Evolutionary conservation across 345 rosid genomes (phyloP).

Genomic region (Trapa bicornis): DNA sequence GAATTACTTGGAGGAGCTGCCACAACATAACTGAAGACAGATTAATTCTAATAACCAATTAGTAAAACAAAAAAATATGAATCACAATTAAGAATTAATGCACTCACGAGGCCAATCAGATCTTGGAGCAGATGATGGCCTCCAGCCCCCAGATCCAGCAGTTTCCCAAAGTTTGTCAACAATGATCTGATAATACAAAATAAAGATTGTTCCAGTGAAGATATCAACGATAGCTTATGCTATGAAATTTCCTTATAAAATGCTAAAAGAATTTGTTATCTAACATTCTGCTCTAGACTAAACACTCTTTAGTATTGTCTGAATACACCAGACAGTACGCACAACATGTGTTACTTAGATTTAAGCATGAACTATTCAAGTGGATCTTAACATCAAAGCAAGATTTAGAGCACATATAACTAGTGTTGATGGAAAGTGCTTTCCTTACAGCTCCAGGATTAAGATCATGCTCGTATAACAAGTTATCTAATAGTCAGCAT

Average conservation of each 20-base stretch:
- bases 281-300: neutral
- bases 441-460: neutral
- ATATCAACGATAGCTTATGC: neutral
- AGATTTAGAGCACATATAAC: neutral
- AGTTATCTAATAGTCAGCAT: too few relatives aligned
- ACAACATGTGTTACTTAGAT: too few relatives aligned
- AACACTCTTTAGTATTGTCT: neutral
- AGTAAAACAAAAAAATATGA: neutral
- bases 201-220: constrained; percentile 1
- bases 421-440: neutral
- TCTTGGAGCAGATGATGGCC: constrained; percentile 95
- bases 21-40: constrained; percentile 8
- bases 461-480: too few relatives aligned
- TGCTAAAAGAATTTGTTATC: too few relatives aligned
- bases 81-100: constrained; percentile 2
- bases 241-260: too few relatives aligned
- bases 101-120: constrained; percentile 83
- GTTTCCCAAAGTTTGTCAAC: constrained; percentile 82
- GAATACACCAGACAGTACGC: too few relatives aligned
- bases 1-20: constrained; percentile 82
- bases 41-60: neutral
- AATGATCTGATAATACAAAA: constrained; percentile 33
- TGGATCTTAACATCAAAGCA: neutral
- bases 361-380: neutral
- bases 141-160: constrained; percentile 81